phyloP scores from a whole-genome alignment of 148 eudicot genomes.

The Heliamphora exappendiculata region DNA sequence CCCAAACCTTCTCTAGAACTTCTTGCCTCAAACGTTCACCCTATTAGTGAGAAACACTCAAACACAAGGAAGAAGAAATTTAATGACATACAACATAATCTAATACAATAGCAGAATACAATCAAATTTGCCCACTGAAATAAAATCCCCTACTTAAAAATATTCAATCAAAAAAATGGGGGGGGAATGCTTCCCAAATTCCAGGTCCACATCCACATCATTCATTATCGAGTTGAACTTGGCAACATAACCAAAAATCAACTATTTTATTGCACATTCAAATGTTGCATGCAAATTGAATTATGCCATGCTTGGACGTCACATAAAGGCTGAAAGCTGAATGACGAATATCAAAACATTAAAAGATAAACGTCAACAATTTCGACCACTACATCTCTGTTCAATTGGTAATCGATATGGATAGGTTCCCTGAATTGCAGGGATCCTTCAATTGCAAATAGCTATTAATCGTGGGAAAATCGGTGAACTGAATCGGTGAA shows the following conservation, averaged over 20 bases:
- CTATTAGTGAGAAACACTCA: too few relatives aligned
- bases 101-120: neutral
- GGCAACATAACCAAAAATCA: neutral
- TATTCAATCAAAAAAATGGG: neutral
- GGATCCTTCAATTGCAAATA: too few relatives aligned
- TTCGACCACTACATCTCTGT: neutral
- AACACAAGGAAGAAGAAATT: neutral
- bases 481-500: too few relatives aligned
- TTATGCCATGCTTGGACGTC: neutral
- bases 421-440: too few relatives aligned
- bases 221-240: neutral
- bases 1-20: slow-evolving; percentile 45
- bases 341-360: neutral
- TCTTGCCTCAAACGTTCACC: slow-evolving; percentile 49
- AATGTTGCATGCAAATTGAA: neutral
- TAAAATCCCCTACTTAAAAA: neutral
- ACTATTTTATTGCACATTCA: neutral
- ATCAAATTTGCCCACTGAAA: neutral
- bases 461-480: too few relatives aligned
- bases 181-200: neutral
- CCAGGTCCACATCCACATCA: neutral
- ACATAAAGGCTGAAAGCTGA: neutral
- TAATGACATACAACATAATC: too few relatives aligned
- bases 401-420: too few relatives aligned
- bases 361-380: neutral